Base-by-base conservation (phyloP, 176 grass and related monocot genomes). In the Raddia guianensis region DNA sequence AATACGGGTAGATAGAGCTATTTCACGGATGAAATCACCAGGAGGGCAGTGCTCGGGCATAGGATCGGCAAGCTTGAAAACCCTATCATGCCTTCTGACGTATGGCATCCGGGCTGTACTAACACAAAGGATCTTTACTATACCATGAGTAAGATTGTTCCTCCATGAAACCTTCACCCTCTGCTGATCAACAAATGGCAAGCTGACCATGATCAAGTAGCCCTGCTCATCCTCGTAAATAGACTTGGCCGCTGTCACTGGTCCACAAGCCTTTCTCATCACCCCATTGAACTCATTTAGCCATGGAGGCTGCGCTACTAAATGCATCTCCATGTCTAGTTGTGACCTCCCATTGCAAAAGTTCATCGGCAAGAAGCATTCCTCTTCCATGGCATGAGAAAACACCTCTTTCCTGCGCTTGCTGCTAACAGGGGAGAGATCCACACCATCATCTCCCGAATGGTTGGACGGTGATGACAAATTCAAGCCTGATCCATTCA, bases 161-260 rank as follows among this genome's bases (percentile, higher is more conserved):
- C 91, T 95, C 96, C 96, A 99, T 2, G 96, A 95, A 72, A 99
- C 92, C 46, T 99, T 99, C 55, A 99, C 96, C 79, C 85, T 88
- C 63, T 91, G 92, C 82, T 95, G 96, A 86, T 95, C 92, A 42
- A 90, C 92, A 80, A 95, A 95, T 4, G 96, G 90, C 50, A 99
- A 85, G 76, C 92, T 99, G 15, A 99, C 84, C 82, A 90, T 88
- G 74, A 99, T 88, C 12, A 99, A 66, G 82, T 99, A 99, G 15
- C 92, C 90, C 9, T 84, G 58, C 15, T 91, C 92, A 77, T 99
- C 96, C 78, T 99, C 96, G 1, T 95, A 99, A 49, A 99, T 93
- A 6, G 96, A 93, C 81, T 95, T 99, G 5, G 92, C 90, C 9
- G 96, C 96, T 50, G 90, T 95, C 73, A 95, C 90, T 10, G 96